phyloP scores from a whole-genome alignment of 305 asterid genomes.

The Fraxinus paxiana region DNA sequence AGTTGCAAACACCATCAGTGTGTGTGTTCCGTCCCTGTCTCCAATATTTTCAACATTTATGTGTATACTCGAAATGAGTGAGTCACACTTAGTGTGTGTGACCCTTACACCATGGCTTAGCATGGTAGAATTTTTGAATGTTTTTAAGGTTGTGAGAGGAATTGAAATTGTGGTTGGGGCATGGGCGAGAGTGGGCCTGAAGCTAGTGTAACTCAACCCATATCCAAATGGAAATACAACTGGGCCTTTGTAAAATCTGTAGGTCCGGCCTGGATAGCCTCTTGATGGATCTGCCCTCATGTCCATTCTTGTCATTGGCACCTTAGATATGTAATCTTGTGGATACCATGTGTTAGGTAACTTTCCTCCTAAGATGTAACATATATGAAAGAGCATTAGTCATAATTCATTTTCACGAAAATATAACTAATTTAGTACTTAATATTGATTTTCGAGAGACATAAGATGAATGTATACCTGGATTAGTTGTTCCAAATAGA shows the following conservation, averaged over 20 bases:
- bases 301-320: constrained; percentile 72
- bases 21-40: constrained; percentile 63
- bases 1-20: constrained; percentile 50
- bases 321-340: constrained; percentile 48
- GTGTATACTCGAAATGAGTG: constrained; percentile 42
- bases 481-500: constrained; percentile 35
- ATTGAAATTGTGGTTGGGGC: constrained; percentile 31
- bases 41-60: constrained; percentile 64
- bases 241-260: constrained; percentile 72
- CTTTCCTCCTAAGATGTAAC: constrained; percentile 48
- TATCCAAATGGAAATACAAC: constrained; percentile 70
- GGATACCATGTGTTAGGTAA: constrained; percentile 95
- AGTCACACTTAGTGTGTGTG: constrained; percentile 51
- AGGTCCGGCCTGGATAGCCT: constrained; percentile 90
- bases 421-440: background rate
- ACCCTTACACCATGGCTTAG: constrained; percentile 44
- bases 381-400: background rate
- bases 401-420: background rate
- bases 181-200: background rate
- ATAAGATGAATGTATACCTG: constrained; percentile 40
- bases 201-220: constrained; percentile 29
- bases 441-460: background rate
- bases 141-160: constrained; percentile 8
- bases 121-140: constrained; percentile 34
- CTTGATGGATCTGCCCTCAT: constrained; percentile 62